Base-by-base conservation (phyloP, 257 asterid species). In the Nicotiana otophora region DNA sequence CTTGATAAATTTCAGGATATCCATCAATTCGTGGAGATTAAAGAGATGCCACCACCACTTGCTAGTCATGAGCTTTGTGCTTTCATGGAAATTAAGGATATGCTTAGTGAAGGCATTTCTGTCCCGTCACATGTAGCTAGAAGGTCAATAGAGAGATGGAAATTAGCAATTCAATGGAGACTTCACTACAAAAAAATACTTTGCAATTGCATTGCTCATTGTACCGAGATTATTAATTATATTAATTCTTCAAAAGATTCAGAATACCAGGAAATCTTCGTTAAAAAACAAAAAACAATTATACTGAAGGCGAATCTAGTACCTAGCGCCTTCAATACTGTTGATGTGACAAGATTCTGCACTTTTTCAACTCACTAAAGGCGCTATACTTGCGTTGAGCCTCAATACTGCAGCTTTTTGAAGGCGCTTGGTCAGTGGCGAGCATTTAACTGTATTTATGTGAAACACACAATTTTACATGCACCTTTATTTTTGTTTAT, bases 101-200 rank as follows among this genome's bases (percentile, higher is more conserved):
- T 86, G 39, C 19, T 0, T 69, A 75, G 81, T 23, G 85, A 72
- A 62, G 83, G 70, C 79, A 63, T 17, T 8, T 15, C 54, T 46
- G 26, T 36, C 46, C 2, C 75, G 26, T 83, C 87, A 66, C 7
- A 58, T 15, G 89, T 85, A 83, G 77, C 83, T 34, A 89, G 85
- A 64, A 89, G 88, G 82, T 86, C 85, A 5, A 26, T 86, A 12
- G 62, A 61, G 66, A 89, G 92, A 88, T 92, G 92, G 98, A 91
- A 85, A 83, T 81, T 94, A 84, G 94, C 92, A 33, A 88, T 89
- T 70, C 57, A 85, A 81, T 94, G 98, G 97, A 91, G 99, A 81
- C 68, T 60, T 62, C 82, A 83, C 82, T 89, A 90, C 88, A 96
- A 94, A 87, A 90, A 46, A 75, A 92, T 84, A 78, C 84, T 96